A percentile compares a stretch with the other conserved stretches of the same genome.
Conservation (phyloP, 441 rosid genomes). For the Erodium chrysanthum region DNA sequence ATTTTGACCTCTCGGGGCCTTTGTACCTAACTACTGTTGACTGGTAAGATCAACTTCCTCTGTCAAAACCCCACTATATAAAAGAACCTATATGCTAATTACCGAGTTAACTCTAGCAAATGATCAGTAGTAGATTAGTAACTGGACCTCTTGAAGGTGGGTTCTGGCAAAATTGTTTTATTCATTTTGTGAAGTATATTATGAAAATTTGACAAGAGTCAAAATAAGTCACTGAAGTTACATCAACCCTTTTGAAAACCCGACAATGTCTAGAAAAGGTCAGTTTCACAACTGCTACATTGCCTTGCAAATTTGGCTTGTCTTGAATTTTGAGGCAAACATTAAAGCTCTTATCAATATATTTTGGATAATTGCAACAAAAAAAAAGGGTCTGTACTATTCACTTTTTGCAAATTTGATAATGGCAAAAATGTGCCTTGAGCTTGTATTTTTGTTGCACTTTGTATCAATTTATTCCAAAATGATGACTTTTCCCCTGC, state of each 20-base stretch:
- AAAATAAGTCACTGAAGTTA: not conserved
- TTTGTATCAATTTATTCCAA: too few species aligned
- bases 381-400: too few species aligned
- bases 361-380: not conserved
- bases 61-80: too few species aligned
- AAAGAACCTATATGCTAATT: not conserved
- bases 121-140: too few species aligned
- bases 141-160: too few species aligned
- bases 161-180: not conserved
- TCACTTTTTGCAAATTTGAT: too few species aligned
- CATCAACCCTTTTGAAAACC: not conserved
- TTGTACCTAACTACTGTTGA: constrained; percentile 45
- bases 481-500: too few species aligned
- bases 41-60: constrained; percentile 35
- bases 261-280: not conserved
- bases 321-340: not conserved
- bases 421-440: too few species aligned
- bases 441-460: too few species aligned
- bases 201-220: not conserved
- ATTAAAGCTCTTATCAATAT: not conserved
- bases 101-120: not conserved
- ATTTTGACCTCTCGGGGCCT: constrained; percentile 39
- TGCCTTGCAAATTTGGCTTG: not conserved
- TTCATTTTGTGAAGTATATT: not conserved
- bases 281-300: not conserved